These are phyloP conservation scores for Cyclotella cryptica DNA, from an alignment of 108 stramenopile genomes.

Conservation along the genomic window DNA sequence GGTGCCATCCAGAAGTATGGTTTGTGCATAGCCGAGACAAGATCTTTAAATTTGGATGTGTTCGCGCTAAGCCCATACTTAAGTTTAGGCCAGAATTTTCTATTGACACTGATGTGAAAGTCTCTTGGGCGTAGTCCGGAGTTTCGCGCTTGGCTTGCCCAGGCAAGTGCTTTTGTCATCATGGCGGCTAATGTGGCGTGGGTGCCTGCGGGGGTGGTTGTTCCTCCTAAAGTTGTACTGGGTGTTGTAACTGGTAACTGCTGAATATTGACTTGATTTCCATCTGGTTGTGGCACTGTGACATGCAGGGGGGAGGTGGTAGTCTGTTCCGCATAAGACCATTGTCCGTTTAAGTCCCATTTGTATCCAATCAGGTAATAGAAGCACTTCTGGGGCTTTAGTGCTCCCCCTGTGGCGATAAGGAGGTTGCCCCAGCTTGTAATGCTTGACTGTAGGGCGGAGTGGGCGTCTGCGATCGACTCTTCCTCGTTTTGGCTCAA, in stretches of 20 bases:
- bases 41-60: no score
- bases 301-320: background rate
- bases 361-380: conserved; percentile 3
- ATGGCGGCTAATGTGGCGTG: background rate
- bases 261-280: background rate
- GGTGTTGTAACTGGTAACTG: background rate
- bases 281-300: conserved; percentile 1
- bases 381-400: background rate
- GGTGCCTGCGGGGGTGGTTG: background rate
- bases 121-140: background rate
- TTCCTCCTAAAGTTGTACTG: background rate
- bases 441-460: background rate
- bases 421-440: conserved; percentile 1
- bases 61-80: no score
- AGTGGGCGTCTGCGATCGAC: background rate
- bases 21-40: no score
- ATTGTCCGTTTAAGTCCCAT: background rate
- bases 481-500: background rate
- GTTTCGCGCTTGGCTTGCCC: background rate
- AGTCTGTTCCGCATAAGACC: background rate
- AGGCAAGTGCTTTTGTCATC: background rate
- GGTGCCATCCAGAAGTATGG: no score
- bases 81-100: no score
- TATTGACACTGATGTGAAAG: no score
- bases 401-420: background rate